Evolutionary conservation across 495 filamentous ascomycete species (phyloP), one percentile per base, ranked within the genome.

Genomic region (Xylaria castorea): DNA sequence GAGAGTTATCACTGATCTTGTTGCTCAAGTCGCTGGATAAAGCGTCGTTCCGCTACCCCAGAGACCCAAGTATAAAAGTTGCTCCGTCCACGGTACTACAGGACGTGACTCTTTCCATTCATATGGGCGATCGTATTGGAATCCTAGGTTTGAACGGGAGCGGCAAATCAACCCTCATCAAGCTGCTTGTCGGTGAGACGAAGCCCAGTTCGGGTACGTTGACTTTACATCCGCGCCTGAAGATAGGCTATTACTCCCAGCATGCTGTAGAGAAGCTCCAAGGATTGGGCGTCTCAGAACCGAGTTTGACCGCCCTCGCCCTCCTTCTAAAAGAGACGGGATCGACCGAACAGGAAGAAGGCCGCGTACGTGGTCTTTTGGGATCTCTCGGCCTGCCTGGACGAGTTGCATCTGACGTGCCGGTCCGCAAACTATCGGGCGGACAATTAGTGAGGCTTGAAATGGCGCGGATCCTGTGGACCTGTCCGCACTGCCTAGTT

Each of bases 401-500:
- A 0, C 83, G 88, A 4, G 81, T 87, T 16, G 92, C 87, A 0
- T 91, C 90, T 1, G 90, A 94, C 75, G 88, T 94, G 0, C 92
- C 93, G 0, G 77, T 96, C 0, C 77, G 80, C 30, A 86, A 88
- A 74, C 82, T 96, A 0, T 93, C 91, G 4, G 93, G 93, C 34
- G 93, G 93, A 0, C 93, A 96, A 81, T 83, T 92, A 11, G 92
- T 94, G n/a, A 86, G 93, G 22, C 81, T 92, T n/a, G 89, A 92
- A 42, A 66, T 96, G 53, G 92, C 92, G 14, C 81, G 88, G 63
- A 79, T 94, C 4, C 77, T 94, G 46, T 91, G 90, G 88, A 83
- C 80, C 50, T 82, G 85, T 14, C 93, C 93, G 58, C 92, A 94
- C 36, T 83, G 92, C 32, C 86, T 97, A 30, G 86, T 97, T 18